phyloP scores from a whole-genome alignment of 2,329 filamentous ascomycete genomes.

The Xylariaceae sp. region DNA sequence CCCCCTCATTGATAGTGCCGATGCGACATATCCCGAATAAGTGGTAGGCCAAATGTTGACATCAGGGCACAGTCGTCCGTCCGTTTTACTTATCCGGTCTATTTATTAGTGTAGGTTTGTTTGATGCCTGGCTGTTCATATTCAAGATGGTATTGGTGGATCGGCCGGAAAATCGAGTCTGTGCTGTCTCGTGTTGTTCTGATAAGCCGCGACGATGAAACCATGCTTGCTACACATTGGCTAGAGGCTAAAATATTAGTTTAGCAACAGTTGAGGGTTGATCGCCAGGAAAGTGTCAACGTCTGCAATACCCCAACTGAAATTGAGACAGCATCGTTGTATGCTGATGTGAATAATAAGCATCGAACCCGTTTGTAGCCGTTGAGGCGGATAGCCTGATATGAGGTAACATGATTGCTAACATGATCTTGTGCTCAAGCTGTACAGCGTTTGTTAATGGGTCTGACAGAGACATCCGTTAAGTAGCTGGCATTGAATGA shows the following conservation, averaged over 20 bases:
- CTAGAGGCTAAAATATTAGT: background rate
- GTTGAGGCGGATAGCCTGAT: too few relatives aligned
- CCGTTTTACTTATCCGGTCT: background rate
- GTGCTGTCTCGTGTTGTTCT: background rate
- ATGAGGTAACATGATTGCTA: too few relatives aligned
- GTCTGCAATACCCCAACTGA: background rate
- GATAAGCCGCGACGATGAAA: background rate
- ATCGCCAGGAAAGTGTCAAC: background rate
- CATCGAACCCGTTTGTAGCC: background rate
- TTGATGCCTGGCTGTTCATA: background rate
- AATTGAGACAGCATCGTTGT: background rate
- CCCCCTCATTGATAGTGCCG: background rate
- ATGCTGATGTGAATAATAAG: background rate
- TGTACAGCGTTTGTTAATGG: too few relatives aligned
- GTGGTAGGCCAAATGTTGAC: too few relatives aligned
- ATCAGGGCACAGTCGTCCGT: background rate
- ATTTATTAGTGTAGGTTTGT: background rate
- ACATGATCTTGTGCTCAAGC: too few relatives aligned
- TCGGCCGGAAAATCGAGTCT: background rate
- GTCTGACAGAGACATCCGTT: too few relatives aligned
- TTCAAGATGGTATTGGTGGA: background rate
- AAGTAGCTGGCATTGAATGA: too few relatives aligned
- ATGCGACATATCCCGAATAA: background rate
- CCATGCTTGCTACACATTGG: background rate
- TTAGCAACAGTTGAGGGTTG: background rate